phyloP scores from a whole-genome alignment of 2,329 filamentous ascomycete species.

The Xylariomycetidae sp. region DNA sequence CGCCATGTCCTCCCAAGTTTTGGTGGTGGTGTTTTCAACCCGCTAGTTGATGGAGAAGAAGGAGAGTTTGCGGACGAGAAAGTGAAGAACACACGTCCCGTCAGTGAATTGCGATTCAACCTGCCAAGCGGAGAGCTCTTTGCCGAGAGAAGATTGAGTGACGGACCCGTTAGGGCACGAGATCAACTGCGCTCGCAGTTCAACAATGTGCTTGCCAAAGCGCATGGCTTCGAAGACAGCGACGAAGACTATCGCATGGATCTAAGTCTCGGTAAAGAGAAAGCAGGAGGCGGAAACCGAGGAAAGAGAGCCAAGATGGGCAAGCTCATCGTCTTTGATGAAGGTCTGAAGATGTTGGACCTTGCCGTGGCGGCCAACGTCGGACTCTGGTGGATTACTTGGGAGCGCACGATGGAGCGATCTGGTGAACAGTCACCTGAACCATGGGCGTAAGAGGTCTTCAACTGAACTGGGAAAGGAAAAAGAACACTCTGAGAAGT shows the following conservation, averaged over 20 bases:
- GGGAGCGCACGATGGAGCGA: constrained; percentile 46
- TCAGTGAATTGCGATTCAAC: constrained; percentile 89
- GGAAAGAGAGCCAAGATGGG: constrained; percentile 89
- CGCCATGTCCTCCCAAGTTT: constrained; percentile 58
- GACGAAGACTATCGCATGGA: constrained; percentile 50
- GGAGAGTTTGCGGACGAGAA: constrained; percentile 25
- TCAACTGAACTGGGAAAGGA: no score
- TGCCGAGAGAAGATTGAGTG: constrained; percentile 28
- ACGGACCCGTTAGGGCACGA: constrained; percentile 26
- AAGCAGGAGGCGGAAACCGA: constrained; percentile 76
- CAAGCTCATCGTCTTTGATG: constrained; percentile 83
- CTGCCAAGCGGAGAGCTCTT: constrained; percentile 57
- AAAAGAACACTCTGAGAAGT: no score
- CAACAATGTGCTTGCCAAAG: constrained; percentile 20
- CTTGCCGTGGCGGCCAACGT: constrained; percentile 86
- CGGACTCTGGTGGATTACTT: constrained; percentile 88
- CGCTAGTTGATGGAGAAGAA: constrained; percentile 34
- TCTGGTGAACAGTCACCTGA: neutral
- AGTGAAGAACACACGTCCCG: constrained; percentile 27
- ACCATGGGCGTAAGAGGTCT: no score
- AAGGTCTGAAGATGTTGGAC: constrained; percentile 94
- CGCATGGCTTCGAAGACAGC: constrained; percentile 28
- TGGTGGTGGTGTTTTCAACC: constrained; percentile 33
- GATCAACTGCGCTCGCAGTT: constrained; percentile 34
- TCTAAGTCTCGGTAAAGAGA: constrained; percentile 71